Base-by-base conservation (phyloP, 2,329 filamentous ascomycete species). In the Ophiosphaerella korrae region DNA sequence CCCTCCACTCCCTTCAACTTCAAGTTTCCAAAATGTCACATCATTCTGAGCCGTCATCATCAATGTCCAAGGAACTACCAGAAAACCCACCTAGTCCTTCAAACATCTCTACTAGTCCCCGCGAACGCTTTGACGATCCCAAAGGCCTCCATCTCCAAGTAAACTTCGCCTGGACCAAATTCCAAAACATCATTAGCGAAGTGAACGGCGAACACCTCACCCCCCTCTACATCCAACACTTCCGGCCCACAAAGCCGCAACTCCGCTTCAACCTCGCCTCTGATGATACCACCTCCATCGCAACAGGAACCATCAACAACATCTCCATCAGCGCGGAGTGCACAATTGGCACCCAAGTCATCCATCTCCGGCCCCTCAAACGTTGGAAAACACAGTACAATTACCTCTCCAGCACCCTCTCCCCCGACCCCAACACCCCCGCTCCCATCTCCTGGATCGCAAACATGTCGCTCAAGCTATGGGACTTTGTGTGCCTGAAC, bases 401-500 rank as follows among this genome's bases (percentile, higher is more conserved):
- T 24, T 63, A 64, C 18, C 53, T 63, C 26, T 64, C 62, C 9
- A 52, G 46, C 2, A 37, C 48, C 4, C 41, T 63, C 14, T 45
- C 54, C 0, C 33, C 42, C 5, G 32, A 50, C 3, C 48, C 51
- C 13, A 35, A 13, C 29, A 34, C 13, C n/a, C 52, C 41, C 7
- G 43, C 48, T 5, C 45, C 55, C 3, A 44, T 64, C 1, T 41
- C 55, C 4, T 64, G 62, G 60, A 57, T 58, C 8, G 39, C 58
- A 6, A 60, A 47, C 29, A 49, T 40, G 31, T 53, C 29, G 5
- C 7, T 62, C n/a, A 64, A 62, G 32, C 35, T 45, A 12, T 64
- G 60, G 62, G 48, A 62, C 23, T 63, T 60, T 14, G 41, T 64
- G 2, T 64, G 62, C 26, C 36, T 64, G 8, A 51, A 64, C 21